Evolutionary conservation across 2,329 filamentous ascomycete species (phyloP).

Genomic region (Tolypocladium sp.): DNA sequence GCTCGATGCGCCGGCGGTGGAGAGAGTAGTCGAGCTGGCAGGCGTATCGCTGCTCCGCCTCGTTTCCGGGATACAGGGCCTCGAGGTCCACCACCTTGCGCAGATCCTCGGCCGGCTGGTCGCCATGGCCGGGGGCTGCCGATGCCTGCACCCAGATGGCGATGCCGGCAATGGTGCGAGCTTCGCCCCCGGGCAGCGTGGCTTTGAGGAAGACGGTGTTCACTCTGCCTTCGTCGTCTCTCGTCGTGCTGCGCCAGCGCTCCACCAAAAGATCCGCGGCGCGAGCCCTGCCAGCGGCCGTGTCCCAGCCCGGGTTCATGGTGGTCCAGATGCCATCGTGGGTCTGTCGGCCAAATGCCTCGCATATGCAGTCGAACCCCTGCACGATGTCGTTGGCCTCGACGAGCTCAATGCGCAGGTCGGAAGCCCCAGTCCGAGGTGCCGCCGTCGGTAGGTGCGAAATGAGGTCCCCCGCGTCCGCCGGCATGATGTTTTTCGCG

Average conservation of each 20-base stretch:
- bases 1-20: slow-evolving; percentile 29
- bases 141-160: slow-evolving; percentile 48
- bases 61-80: slow-evolving; percentile 30
- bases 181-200: slow-evolving; percentile 23
- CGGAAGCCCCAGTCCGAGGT: not conserved
- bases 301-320: slow-evolving; percentile 47
- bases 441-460: not conserved
- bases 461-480: not conserved
- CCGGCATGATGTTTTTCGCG: not conserved
- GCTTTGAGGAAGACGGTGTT: slow-evolving; percentile 44
- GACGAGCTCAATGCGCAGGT: slow-evolving; percentile 6
- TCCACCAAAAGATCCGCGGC: slow-evolving; percentile 27
- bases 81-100: slow-evolving; percentile 19
- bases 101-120: slow-evolving; percentile 24
- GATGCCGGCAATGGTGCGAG: slow-evolving; percentile 35
- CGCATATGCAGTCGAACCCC: slow-evolving; percentile 14
- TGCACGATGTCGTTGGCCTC: slow-evolving; percentile 15
- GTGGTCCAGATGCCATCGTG: slow-evolving; percentile 40
- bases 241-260: slow-evolving; percentile 28
- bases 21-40: slow-evolving; percentile 32
- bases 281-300: slow-evolving; percentile 28
- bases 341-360: slow-evolving; percentile 39
- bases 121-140: slow-evolving; percentile 36
- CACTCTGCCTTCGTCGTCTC: slow-evolving; percentile 31
- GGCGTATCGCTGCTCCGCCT: slow-evolving; percentile 34